phyloP scores from a whole-genome alignment of 2,329 filamentous ascomycete genomes.

The Pseudogymnoascus sp. region DNA sequence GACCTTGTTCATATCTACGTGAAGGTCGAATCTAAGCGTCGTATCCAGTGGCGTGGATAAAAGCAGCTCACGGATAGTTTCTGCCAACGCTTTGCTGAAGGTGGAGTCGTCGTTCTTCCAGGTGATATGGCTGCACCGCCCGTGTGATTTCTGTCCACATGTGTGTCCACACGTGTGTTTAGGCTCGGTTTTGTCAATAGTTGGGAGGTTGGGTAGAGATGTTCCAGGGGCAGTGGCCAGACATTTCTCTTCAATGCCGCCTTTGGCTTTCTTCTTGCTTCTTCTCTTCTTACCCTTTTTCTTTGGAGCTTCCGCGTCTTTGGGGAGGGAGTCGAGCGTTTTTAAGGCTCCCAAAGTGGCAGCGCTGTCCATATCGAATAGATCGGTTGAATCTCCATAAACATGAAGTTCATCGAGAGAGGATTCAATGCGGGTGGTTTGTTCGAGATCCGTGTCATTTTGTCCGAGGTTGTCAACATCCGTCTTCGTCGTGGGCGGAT shows the following conservation, averaged over 20 bases:
- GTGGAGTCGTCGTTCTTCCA: background rate
- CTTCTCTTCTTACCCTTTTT: constrained; percentile 1
- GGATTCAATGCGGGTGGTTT: background rate
- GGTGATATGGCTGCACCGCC: background rate
- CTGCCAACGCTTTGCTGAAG: background rate
- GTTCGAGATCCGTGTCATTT: background rate
- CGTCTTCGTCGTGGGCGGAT: background rate
- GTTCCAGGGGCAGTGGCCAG: background rate
- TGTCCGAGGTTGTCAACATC: background rate
- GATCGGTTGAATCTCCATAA: background rate
- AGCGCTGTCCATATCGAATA: background rate
- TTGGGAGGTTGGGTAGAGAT: background rate
- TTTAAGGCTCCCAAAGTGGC: background rate
- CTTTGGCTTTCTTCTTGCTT: background rate
- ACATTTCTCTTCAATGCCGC: background rate
- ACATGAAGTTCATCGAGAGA: background rate
- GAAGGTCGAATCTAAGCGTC: background rate
- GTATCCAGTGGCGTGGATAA: background rate
- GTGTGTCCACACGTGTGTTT: background rate
- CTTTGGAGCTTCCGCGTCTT: background rate
- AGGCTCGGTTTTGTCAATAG: background rate
- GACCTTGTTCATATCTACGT: constrained; percentile 1
- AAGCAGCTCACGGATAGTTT: background rate
- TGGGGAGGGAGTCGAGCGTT: background rate
- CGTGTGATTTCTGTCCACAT: background rate